Evolutionary conservation across 306 rosid species (phyloP), one percentile per base, ranked within the genome.

Genomic region (Aeschynomene evenia): DNA sequence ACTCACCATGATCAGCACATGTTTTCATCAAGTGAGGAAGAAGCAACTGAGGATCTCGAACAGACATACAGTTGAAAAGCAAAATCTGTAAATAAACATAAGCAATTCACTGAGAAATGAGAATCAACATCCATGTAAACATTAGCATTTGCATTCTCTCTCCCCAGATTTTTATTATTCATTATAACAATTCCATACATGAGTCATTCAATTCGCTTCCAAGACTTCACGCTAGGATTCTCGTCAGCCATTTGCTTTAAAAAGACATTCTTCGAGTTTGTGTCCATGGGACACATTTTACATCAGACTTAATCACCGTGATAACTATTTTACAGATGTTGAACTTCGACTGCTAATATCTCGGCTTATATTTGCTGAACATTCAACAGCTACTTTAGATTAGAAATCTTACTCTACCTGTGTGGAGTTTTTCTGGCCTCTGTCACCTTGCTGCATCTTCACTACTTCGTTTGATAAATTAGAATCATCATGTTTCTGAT

Each of bases 41-140:
- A 68, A 94, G 98, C 66, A 90, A 50, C 66, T 85, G 86, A 43
- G 97, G 98, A 81, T 90, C 92, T 70, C 98, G 83, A 63, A 88
- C 95, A 4, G 98, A 71, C 98, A 94, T 82, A 70, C 98, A 94
- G 82, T 94, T 94, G 85, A 94, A 94, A 79, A 94, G 84, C 75
- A 94, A 82, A 76, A 94, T 87, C 97, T 94, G 87, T 82, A 88
- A 28, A 54, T 57, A 52, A 40, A 71, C 6, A 34, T 73, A 76
- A 53, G n/a, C n/a, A n/a, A n/a, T n/a, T n/a, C n/a, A 72, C 20
- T 62, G 45, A 74, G 65, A 46, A 36, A 68, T 50, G 77, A 67
- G 50, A 45, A 61, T 42, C 46, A 65, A 43, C 12, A 43, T 50
- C 54, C 51, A 55, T 26, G 29, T 31, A 64, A 63, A 34, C 18